Conservation (phyloP, 768 basidiomycete species). For the Leucocoprinus sp. region DNA sequence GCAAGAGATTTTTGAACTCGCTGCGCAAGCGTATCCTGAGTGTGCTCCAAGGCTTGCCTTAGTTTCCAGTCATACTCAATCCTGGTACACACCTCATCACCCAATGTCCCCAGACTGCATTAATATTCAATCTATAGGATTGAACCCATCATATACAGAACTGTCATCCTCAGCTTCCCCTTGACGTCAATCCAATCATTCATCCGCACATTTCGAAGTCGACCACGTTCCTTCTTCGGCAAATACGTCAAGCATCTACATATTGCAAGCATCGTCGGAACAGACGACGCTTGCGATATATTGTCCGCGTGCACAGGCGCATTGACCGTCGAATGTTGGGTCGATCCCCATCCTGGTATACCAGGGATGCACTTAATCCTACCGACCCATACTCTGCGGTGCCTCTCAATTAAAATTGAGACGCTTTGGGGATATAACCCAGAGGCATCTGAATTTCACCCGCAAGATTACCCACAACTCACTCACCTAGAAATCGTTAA, state of each 20-base stretch:
- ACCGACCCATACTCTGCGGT: slow-evolving; percentile 11
- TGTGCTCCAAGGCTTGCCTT: slow-evolving; percentile 20
- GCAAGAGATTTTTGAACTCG: slow-evolving; percentile 25
- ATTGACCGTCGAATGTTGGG: slow-evolving; percentile 22
- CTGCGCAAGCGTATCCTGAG: slow-evolving; percentile 19
- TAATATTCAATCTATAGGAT: slow-evolving; percentile 17
- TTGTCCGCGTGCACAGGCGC: slow-evolving; percentile 20
- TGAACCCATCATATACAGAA: slow-evolving; percentile 25
- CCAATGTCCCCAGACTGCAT: not conserved
- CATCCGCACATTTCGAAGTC: slow-evolving; percentile 20
- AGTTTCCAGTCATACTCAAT: slow-evolving; percentile 19
- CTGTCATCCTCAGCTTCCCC: slow-evolving; percentile 20
- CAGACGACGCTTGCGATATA: slow-evolving; percentile 15
- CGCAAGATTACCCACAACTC: slow-evolving; percentile 16
- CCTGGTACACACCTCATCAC: slow-evolving; percentile 16
- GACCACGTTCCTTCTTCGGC: slow-evolving; percentile 22
- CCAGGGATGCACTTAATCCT: slow-evolving; percentile 10
- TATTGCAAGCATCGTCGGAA: slow-evolving; percentile 17
- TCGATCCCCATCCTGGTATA: slow-evolving; percentile 11
- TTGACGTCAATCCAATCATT: slow-evolving; percentile 17
- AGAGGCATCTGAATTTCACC: not conserved
- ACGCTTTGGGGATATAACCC: slow-evolving; percentile 12
- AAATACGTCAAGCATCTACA: slow-evolving; percentile 21
- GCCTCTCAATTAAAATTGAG: slow-evolving; percentile 19
- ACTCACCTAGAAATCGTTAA: slow-evolving; percentile 25